These are phyloP conservation scores for Halophytophthora polymorphica DNA, from an alignment of 352 stramenopile species.

Conservation along the genomic window DNA sequence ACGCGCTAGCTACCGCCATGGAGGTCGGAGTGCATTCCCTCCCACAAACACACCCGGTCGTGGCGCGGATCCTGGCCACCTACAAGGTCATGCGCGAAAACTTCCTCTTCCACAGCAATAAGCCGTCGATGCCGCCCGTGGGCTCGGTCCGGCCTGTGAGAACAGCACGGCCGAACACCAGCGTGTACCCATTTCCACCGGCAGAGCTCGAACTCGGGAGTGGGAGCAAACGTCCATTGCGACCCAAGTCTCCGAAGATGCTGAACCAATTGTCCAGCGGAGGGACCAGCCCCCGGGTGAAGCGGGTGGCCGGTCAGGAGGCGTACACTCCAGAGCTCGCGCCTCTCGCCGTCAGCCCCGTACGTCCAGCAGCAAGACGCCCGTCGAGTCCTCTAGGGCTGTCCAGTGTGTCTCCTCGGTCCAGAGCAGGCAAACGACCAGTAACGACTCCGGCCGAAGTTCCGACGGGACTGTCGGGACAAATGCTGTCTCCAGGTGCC, in stretches of 20 bases:
- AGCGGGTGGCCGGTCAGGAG: conserved; percentile 13
- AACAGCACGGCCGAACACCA: not conserved
- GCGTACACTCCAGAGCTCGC: conserved; percentile 6
- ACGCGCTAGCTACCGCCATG: conserved; percentile 57
- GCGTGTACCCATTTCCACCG: conserved; percentile 8
- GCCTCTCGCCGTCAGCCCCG: conserved; percentile 12
- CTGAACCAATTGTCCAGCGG: conserved; percentile 3
- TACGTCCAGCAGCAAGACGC: conserved; percentile 18
- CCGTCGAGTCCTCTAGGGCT: conserved; percentile 6
- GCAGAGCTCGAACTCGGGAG: conserved; percentile 7
- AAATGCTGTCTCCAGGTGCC: conserved; percentile 39
- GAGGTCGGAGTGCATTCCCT: conserved; percentile 54
- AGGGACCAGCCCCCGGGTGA: conserved; percentile 12
- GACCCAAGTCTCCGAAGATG: conserved; percentile 16
- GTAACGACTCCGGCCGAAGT: conserved; percentile 34
- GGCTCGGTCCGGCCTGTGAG: not conserved
- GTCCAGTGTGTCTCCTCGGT: conserved; percentile 32
- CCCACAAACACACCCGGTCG: conserved; percentile 47
- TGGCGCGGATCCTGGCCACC: conserved; percentile 54
- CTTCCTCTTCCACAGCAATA: conserved; percentile 46
- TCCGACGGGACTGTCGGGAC: conserved; percentile 27
- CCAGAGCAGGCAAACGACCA: conserved; percentile 30
- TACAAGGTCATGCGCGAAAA: conserved; percentile 71
- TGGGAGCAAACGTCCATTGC: conserved; percentile 17
- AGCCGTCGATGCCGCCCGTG: conserved; percentile 1